phyloP scores from a whole-genome alignment of 2,329 filamentous ascomycete species.

The Aspergillus alliaceus region DNA sequence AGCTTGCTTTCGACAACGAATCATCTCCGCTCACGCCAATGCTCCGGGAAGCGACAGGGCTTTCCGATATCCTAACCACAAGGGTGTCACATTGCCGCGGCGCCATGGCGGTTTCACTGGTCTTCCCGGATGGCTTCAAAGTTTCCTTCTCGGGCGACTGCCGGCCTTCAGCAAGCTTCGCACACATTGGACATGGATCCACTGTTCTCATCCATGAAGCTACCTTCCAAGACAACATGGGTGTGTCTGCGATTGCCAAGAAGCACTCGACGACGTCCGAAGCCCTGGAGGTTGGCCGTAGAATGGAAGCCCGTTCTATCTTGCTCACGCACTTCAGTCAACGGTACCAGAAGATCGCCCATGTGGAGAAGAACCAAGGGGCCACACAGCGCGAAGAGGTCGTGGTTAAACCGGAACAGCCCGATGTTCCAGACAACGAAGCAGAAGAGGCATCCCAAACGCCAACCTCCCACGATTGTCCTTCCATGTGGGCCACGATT shows the following conservation, averaged over 20 bases:
- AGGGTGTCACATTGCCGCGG: conserved; percentile 76
- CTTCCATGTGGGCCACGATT: neutral
- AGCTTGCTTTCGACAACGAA: conserved; percentile 28
- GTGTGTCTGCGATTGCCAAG: conserved; percentile 77
- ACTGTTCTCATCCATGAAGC: conserved; percentile 93
- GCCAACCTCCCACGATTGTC: neutral
- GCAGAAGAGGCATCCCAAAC: conserved; percentile 13
- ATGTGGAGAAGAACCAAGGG: conserved; percentile 38
- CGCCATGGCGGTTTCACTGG: conserved; percentile 73
- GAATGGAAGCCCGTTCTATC: conserved; percentile 77
- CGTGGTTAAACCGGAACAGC: conserved; percentile 9
- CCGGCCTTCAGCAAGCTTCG: conserved; percentile 71
- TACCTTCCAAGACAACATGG: conserved; percentile 87
- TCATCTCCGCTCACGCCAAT: conserved; percentile 34
- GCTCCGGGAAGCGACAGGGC: conserved; percentile 56
- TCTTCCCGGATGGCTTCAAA: conserved; percentile 77
- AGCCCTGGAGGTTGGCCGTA: conserved; percentile 72
- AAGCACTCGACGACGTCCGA: conserved; percentile 87
- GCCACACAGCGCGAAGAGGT: conserved; percentile 9
- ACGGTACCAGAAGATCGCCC: conserved; percentile 76
- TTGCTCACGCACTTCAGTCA: conserved; percentile 95
- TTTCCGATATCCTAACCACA: conserved; percentile 67
- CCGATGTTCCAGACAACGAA: conserved; percentile 31
- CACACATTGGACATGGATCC: conserved; percentile 67
- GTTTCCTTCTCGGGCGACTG: conserved; percentile 95